phyloP scores from a whole-genome alignment of 23 red algal genomes.

The Porphyridium purpureum region DNA sequence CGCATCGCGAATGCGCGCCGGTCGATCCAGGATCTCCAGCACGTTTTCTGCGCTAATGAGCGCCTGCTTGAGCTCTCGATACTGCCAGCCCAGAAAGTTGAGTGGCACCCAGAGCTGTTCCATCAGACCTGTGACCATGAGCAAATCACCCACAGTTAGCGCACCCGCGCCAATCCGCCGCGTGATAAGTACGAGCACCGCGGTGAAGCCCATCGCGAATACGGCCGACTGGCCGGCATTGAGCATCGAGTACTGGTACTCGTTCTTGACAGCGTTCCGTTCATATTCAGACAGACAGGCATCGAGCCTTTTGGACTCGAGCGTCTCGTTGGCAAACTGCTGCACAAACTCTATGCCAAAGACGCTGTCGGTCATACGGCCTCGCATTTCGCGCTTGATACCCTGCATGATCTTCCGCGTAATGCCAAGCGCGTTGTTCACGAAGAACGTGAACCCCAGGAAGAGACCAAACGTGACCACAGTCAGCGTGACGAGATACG shows the following conservation, averaged over 20 bases:
- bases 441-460: constrained; percentile 27
- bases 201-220: constrained; percentile 39
- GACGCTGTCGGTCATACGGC: constrained; percentile 13
- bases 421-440: constrained; percentile 37
- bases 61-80: constrained; percentile 84
- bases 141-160: constrained; percentile 72
- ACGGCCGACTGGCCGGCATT: constrained; percentile 69
- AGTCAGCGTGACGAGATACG: neutral
- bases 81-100: constrained; percentile 95
- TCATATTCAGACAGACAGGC: constrained; percentile 54
- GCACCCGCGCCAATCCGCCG: constrained; percentile 29
- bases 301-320: constrained; percentile 62
- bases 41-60: constrained; percentile 93
- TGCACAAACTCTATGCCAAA: constrained; percentile 56
- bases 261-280: constrained; percentile 37
- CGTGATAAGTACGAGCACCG: constrained; percentile 29
- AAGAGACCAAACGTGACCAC: constrained; percentile 17
- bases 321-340: constrained; percentile 41
- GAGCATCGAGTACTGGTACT: constrained; percentile 41
- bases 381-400: neutral
- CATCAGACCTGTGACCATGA: constrained; percentile 76
- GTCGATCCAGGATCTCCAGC: constrained; percentile 41
- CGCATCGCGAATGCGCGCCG: constrained; percentile 28
- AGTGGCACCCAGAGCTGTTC: constrained; percentile 86
- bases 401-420: neutral